Evolutionary conservation across 179 eudicot genomes (phyloP).

Genomic region (Heliamphora pulchella): DNA sequence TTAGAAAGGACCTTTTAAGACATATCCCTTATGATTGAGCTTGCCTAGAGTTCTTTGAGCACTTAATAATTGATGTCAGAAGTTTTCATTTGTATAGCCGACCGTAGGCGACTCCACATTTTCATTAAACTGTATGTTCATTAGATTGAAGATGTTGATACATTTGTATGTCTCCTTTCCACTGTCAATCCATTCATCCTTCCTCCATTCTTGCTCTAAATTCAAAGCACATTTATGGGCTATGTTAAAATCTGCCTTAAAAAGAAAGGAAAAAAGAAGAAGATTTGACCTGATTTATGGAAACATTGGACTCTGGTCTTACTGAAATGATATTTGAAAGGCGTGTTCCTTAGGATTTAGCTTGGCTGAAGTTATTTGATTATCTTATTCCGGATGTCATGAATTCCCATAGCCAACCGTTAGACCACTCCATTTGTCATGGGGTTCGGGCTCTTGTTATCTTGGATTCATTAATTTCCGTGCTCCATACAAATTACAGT

Average conservation of each 20-base stretch:
- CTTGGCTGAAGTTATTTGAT: too few relatives aligned
- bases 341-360: too few relatives aligned
- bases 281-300: too few relatives aligned
- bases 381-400: background rate
- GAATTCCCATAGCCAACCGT: background rate
- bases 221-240: background rate
- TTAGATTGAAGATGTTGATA: conserved; percentile 1
- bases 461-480: too few relatives aligned
- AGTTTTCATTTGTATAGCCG: background rate
- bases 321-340: too few relatives aligned
- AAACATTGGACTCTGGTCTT: too few relatives aligned
- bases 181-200: background rate
- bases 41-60: background rate
- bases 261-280: too few relatives aligned
- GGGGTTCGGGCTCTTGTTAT: too few relatives aligned
- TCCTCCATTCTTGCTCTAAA: background rate
- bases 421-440: background rate
- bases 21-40: background rate
- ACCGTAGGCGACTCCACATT: background rate
- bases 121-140: background rate
- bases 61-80: background rate
- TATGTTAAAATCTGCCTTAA: background rate
- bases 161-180: background rate
- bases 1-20: background rate
- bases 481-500: too few relatives aligned